A percentile compares a stretch with the other conserved stretches of the same genome.
Evolutionary conservation across 2,329 filamentous ascomycete species (phyloP).

Genomic region (Beauveria sp.): DNA sequence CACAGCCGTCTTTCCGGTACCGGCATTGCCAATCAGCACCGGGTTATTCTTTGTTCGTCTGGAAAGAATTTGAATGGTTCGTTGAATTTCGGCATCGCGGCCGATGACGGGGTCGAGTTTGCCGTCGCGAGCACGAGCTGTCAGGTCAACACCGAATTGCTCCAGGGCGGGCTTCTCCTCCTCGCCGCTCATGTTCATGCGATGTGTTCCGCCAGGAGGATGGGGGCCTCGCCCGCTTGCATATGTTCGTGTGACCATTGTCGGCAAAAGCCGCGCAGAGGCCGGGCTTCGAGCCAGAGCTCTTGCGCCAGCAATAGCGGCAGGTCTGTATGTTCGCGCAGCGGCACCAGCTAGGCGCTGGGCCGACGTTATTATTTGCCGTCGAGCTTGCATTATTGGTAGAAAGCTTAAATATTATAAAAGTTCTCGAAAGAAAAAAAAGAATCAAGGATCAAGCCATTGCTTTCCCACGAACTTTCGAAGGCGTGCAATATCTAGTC

Average conservation of each 20-base stretch:
- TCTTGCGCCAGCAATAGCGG: conserved; percentile 17
- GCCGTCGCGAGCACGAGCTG: conserved; percentile 72
- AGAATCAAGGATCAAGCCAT: neutral
- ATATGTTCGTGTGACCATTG: conserved; percentile 42
- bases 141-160: conserved; percentile 85
- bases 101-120: conserved; percentile 96
- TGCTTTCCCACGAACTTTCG: neutral
- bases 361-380: conserved; percentile 30
- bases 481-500: conserved; percentile 7
- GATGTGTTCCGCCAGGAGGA: conserved; percentile 85
- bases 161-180: conserved; percentile 81
- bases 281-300: conserved; percentile 10
- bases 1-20: conserved; percentile 90
- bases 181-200: conserved; percentile 76
- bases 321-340: conserved; percentile 21
- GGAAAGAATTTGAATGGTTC: conserved; percentile 90
- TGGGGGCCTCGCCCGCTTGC: conserved; percentile 71
- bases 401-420: neutral
- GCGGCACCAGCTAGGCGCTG: conserved; percentile 28
- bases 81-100: conserved; percentile 81
- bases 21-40: conserved; percentile 84
- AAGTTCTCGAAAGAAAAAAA: too few species aligned
- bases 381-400: conserved; percentile 33
- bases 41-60: conserved; percentile 93
- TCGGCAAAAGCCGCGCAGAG: conserved; percentile 28